Percentiles rank a stretch among this genome's conserved stretches.
Evolutionary conservation across 257 asterid genomes (phyloP).

Genomic region (Nicotiana attenuata): DNA sequence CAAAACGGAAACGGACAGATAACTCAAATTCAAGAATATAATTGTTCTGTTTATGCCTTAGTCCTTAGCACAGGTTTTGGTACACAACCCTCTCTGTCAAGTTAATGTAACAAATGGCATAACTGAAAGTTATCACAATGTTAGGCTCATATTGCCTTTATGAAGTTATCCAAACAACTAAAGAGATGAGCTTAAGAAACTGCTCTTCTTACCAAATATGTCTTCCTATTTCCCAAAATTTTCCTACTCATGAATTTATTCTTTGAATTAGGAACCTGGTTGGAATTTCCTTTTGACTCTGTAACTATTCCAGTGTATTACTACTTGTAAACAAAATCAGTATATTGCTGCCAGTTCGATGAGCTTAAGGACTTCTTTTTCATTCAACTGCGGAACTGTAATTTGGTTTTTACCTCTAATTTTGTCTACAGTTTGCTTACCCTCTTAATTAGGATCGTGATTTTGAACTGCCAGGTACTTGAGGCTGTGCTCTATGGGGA

Average conservation of each 20-base stretch:
- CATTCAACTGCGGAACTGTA: background rate
- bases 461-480: conserved; percentile 51
- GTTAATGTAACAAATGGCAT: background rate
- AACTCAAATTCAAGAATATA: background rate
- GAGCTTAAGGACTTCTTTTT: background rate
- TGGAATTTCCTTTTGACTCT: background rate
- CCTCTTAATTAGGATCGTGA: background rate
- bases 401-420: background rate
- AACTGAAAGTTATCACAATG: background rate
- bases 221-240: background rate
- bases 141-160: background rate
- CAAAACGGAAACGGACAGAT: background rate
- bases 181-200: background rate
- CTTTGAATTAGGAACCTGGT: background rate
- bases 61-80: background rate
- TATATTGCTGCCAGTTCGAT: background rate
- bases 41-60: background rate
- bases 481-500: conserved; percentile 85
- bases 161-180: background rate
- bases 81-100: background rate
- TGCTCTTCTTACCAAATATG: background rate
- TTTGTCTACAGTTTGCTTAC: background rate
- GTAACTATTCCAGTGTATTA: background rate
- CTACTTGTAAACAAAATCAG: background rate
- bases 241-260: background rate